Evolutionary conservation across 495 filamentous ascomycete species (phyloP), one percentile per base, ranked within the genome.

Genomic region (Talaromyces ruber): DNA sequence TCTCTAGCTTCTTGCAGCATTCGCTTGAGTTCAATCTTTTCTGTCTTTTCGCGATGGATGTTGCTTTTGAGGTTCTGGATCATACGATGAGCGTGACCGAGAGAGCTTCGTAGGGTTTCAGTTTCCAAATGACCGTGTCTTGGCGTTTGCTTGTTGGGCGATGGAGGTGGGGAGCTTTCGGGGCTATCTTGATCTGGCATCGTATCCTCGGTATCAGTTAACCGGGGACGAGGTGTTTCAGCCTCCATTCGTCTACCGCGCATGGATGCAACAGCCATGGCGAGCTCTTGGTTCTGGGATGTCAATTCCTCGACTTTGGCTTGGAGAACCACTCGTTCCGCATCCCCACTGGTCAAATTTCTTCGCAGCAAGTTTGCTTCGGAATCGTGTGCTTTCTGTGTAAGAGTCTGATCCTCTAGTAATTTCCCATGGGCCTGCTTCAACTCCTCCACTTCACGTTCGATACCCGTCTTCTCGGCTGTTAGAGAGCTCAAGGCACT

Each of bases 1-100:
- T 98, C 94, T 28, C 94, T 86, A 37, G 92, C 88, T 65, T 98
- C 94, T 76, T 97, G 95, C 30, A 98, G 82, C 85, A 98, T 91
- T 60, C 95, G 89, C 72, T 90, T 93, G 53, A 97, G 81, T 71
- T 98, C 94, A 24, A 96, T 82, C 78, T 97, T 98, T 72, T 98
- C 94, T 0, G 93, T 95, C 82, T 96, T 98, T 74, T 98, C 94
- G 26, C 94, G 88, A 71, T 97, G 92, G 58, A 98, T 89, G 65
- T 92, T 96, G 72, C 86, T 89, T 76, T 96, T 92, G 34, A 98
- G 81, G 62, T 91, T 93, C 70, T 97, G 91, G 59, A 98, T 97
- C 82, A 96, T 95, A 53, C 92, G 84, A 68, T 98, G 93, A 37
- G 94, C 94, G 74, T 98, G 94, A 61, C 93, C 88, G 30, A 97